Percentiles rank a stretch among this genome's conserved stretches.
Evolutionary conservation across 129 eudicot genomes (phyloP).

Genomic region (Solidago caesia): DNA sequence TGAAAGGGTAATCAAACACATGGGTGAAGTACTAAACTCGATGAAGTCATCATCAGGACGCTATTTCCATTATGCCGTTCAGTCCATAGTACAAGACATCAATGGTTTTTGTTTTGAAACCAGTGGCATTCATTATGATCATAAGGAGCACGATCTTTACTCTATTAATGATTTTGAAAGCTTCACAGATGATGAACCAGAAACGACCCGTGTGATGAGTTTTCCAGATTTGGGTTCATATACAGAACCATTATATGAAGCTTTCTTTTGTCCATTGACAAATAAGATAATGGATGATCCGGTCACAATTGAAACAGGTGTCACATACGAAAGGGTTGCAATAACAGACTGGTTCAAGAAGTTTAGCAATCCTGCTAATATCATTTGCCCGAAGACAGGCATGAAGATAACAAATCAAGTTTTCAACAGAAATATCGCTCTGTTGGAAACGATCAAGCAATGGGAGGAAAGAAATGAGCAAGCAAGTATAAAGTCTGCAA

Average conservation of each 20-base stretch:
- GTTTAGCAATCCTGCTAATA: slow-evolving; percentile 40
- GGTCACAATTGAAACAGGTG: slow-evolving; percentile 70
- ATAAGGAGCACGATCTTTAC: slow-evolving; percentile 54
- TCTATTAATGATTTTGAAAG: slow-evolving; percentile 35
- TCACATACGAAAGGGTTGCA: slow-evolving; percentile 59
- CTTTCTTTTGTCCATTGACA: slow-evolving; percentile 72
- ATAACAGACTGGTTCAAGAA: slow-evolving; percentile 52
- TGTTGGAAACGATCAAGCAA: slow-evolving; percentile 58
- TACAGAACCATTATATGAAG: slow-evolving; percentile 59
- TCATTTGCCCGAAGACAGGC: slow-evolving; percentile 57
- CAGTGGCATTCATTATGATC: slow-evolving; percentile 17
- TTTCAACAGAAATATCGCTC: slow-evolving; percentile 50
- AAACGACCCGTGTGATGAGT: slow-evolving; percentile 18
- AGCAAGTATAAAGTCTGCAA: slow-evolving; percentile 54
- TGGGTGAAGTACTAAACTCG: slow-evolving; percentile 46
- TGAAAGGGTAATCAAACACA: slow-evolving; percentile 41
- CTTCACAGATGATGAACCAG: slow-evolving; percentile 32
- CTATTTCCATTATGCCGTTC: slow-evolving; percentile 37
- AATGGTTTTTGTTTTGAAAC: slow-evolving; percentile 32
- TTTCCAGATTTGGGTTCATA: slow-evolving; percentile 36
- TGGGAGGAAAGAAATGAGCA: slow-evolving; percentile 79
- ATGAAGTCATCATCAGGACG: slow-evolving; percentile 36
- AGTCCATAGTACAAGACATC: slow-evolving; percentile 54
- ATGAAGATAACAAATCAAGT: slow-evolving; percentile 40
- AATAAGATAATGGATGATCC: slow-evolving; percentile 74